Percentiles rank a stretch among this genome's conserved stretches.
Conservation (phyloP, 2,329 filamentous ascomycete genomes). For the Acarospora socialis region DNA sequence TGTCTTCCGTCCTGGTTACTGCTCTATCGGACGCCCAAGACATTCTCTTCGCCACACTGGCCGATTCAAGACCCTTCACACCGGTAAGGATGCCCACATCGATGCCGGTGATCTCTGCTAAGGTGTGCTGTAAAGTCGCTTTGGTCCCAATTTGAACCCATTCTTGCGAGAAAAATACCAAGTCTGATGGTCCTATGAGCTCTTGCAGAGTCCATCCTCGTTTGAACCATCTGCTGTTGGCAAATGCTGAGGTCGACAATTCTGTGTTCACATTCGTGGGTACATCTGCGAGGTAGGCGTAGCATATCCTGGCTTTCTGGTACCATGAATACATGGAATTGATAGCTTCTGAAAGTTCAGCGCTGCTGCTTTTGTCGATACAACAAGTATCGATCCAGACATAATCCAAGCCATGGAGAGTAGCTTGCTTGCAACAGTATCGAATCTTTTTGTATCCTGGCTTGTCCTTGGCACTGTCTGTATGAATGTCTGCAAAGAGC, state of each 20-base stretch:
- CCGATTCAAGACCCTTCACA: conserved; percentile 11
- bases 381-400: conserved; percentile 25
- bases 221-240: conserved; percentile 8
- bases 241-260: conserved; percentile 1
- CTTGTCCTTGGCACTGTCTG: neutral
- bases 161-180: conserved; percentile 16
- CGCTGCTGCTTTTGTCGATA: conserved; percentile 22
- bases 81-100: conserved; percentile 12
- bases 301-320: conserved; percentile 19
- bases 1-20: conserved; percentile 21
- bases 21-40: conserved; percentile 23
- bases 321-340: conserved; percentile 18
- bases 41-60: conserved; percentile 23
- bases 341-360: conserved; percentile 21
- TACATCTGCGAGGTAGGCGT: conserved; percentile 20
- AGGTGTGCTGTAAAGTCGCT: conserved; percentile 5
- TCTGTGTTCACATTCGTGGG: neutral
- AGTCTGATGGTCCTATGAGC: conserved; percentile 14
- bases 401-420: conserved; percentile 15
- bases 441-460: conserved; percentile 17
- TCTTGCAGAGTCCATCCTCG: conserved; percentile 16
- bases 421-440: conserved; percentile 12
- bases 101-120: conserved; percentile 21
- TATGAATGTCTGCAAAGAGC: conserved; percentile 5
- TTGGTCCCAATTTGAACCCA: conserved; percentile 18